Conservation (phyloP, 495 filamentous ascomycete species). For the Xylaria sp. region DNA sequence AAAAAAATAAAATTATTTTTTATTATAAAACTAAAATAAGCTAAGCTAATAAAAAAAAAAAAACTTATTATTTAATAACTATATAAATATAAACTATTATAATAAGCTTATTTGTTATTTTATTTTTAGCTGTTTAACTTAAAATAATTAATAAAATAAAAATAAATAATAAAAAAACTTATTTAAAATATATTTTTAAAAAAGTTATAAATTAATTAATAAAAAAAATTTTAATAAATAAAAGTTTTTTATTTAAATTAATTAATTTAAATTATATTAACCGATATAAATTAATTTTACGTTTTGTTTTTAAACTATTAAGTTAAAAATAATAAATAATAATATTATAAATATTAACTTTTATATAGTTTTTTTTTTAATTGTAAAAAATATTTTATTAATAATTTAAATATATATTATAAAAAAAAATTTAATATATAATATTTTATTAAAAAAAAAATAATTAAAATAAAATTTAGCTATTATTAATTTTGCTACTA, state of each 20-base stretch:
- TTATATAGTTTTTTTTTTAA: not conserved
- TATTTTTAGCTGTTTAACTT: not conserved
- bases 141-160: not conserved
- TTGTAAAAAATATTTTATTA: not conserved
- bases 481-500: not conserved
- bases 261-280: not conserved
- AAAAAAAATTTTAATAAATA: not conserved
- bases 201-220: not conserved
- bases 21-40: not conserved
- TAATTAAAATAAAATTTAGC: not conserved
- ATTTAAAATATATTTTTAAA: not conserved
- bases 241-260: not conserved
- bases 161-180: conserved; percentile 5
- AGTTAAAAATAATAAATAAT: conserved; percentile 4
- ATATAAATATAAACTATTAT: not conserved
- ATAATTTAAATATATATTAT: not conserved
- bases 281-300: not conserved
- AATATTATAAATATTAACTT: not conserved
- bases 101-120: not conserved
- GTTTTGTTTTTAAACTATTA: not conserved
- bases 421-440: not conserved
- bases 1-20: not conserved
- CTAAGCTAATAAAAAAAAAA: not conserved
- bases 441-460: not conserved
- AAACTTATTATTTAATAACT: not conserved